Evolutionary conservation across 805 yeast species (phyloP).

Genomic region (Ogataea zsoltii): DNA sequence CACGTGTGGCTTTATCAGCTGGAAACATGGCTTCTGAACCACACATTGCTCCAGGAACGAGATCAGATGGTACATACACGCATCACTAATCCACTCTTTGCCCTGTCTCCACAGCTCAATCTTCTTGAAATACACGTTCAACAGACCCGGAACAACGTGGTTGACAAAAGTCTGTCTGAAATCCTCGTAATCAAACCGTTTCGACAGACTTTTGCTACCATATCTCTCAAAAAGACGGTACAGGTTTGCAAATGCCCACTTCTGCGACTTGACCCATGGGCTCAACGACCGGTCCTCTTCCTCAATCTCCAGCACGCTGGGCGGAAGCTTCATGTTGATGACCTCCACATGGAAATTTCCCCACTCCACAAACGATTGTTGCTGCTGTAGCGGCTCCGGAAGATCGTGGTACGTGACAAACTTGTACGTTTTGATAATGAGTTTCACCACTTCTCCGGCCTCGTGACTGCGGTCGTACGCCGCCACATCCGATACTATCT

Average conservation of each 20-base stretch:
- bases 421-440: slow-evolving; percentile 77
- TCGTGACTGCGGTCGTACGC: slow-evolving; percentile 26
- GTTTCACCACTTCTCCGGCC: slow-evolving; percentile 71
- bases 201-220: slow-evolving; percentile 49
- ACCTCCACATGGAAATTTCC: slow-evolving; percentile 72
- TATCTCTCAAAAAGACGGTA: slow-evolving; percentile 71
- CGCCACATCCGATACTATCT: slow-evolving; percentile 42
- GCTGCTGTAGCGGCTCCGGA: slow-evolving; percentile 63
- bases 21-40: slow-evolving; percentile 63
- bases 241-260: slow-evolving; percentile 86
- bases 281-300: slow-evolving; percentile 50
- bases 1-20: slow-evolving; percentile 66
- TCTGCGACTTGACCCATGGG: slow-evolving; percentile 75
- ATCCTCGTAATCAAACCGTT: slow-evolving; percentile 55
- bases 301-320: slow-evolving; percentile 49
- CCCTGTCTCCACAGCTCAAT: slow-evolving; percentile 73
- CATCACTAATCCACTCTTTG: slow-evolving; percentile 67
- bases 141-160: slow-evolving; percentile 71
- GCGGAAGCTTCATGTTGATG: slow-evolving; percentile 60
- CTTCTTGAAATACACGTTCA: slow-evolving; percentile 61
- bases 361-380: slow-evolving; percentile 62
- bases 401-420: slow-evolving; percentile 79
- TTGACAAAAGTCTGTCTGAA: slow-evolving; percentile 57
- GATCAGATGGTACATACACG: slow-evolving; percentile 64
- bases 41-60: slow-evolving; percentile 64